phyloP scores from a whole-genome alignment of 495 filamentous ascomycete genomes.

The Trichoderma erinaceum region DNA sequence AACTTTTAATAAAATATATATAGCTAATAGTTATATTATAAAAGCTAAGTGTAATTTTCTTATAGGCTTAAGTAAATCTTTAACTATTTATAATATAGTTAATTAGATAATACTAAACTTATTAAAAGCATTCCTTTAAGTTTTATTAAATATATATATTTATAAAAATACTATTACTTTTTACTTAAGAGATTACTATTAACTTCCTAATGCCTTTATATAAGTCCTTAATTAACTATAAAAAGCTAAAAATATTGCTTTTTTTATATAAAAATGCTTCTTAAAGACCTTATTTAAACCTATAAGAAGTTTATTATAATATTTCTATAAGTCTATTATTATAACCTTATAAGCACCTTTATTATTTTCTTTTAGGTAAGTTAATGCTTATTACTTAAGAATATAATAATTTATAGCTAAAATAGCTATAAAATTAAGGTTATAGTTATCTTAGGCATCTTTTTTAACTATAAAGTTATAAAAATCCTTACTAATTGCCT shows the following conservation, averaged over 20 bases:
- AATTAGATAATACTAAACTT: neutral
- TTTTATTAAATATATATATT: constrained; percentile 15
- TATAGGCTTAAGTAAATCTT: constrained; percentile 8
- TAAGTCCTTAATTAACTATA: neutral
- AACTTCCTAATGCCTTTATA: neutral
- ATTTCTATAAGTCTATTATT: neutral
- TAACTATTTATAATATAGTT: constrained; percentile 12
- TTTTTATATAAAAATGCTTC: neutral
- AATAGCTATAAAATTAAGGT: neutral
- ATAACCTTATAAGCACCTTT: neutral
- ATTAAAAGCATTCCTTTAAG: constrained; percentile 1
- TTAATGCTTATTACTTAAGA: constrained; percentile 1
- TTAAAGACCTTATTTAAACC: neutral
- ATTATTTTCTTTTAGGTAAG: neutral
- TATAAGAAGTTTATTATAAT: constrained; percentile 1
- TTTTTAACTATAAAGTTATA: neutral
- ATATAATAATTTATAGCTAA: neutral
- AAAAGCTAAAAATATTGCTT: neutral
- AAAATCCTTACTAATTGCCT: neutral
- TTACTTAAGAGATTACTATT: neutral
- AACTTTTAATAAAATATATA: neutral
- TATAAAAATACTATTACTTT: constrained; percentile 16
- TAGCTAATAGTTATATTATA: neutral
- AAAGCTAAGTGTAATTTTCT: neutral
- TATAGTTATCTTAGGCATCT: neutral